phyloP scores from a whole-genome alignment of 164 flowering plant genomes.

The Magnolia officinalis region DNA sequence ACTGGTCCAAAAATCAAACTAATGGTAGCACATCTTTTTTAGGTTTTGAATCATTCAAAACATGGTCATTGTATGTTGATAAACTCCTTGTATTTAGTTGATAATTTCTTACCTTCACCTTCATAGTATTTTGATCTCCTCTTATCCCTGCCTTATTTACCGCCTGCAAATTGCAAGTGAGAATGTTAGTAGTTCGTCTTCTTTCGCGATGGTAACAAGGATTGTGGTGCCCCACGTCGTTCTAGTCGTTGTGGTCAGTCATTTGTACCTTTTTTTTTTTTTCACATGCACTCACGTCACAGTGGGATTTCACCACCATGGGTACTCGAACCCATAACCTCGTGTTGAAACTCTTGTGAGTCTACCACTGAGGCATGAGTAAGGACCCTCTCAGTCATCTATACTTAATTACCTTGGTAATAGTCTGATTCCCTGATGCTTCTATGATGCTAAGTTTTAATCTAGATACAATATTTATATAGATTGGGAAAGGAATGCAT shows the following conservation, averaged over 20 bases:
- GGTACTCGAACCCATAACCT: no score
- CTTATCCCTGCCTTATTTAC: constrained; percentile 31
- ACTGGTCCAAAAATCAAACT: neutral
- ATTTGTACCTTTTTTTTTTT: neutral
- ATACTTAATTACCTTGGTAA: neutral
- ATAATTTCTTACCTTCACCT: constrained; percentile 36
- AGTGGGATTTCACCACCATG: no score
- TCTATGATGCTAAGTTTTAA: neutral
- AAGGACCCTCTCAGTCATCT: neutral
- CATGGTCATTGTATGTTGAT: neutral
- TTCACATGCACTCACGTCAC: no score
- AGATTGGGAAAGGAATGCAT: no score
- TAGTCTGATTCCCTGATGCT: neutral
- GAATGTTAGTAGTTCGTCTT: constrained; percentile 7
- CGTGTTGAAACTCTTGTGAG: no score
- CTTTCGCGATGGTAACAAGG: neutral
- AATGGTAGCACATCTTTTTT: neutral
- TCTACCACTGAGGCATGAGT: no score
- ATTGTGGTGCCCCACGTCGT: neutral
- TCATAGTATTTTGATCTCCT: constrained; percentile 22
- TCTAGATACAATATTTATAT: no score
- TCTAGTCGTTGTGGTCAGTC: neutral
- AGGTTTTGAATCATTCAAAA: neutral
- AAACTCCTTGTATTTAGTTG: neutral
- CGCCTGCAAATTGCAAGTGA: constrained; percentile 23